A percentile compares a stretch with the other conserved stretches of the same genome.
phyloP scores from a whole-genome alignment of 257 asterid species.

The Rehmannia glutinosa region DNA sequence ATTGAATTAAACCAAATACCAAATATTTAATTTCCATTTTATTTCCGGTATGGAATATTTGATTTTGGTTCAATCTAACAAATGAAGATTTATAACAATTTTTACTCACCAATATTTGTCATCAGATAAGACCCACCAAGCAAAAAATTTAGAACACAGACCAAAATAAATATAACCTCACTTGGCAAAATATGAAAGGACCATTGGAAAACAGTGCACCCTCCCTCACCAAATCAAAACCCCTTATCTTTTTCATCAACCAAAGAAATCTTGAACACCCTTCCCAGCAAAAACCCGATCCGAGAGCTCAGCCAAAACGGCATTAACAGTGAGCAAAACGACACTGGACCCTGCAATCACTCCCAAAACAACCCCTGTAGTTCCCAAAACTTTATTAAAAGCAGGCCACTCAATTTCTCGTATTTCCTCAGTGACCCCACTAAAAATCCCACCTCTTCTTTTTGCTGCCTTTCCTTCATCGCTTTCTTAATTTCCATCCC shows the following conservation, averaged over 20 bases:
- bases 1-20: too few relatives aligned
- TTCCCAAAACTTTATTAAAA: constrained; percentile 73
- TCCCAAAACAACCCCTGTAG: constrained; percentile 81
- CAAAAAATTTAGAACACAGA: too few relatives aligned
- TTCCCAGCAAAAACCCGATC: constrained; percentile 73
- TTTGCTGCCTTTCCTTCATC: constrained; percentile 53
- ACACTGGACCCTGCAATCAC: constrained; percentile 93
- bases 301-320: constrained; percentile 91
- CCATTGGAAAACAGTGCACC: constrained; percentile 4
- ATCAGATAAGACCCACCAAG: too few relatives aligned
- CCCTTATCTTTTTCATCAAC: constrained; percentile 28
- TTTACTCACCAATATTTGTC: too few relatives aligned
- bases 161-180: not conserved
- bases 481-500: constrained; percentile 72
- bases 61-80: too few relatives aligned
- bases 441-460: constrained; percentile 34
- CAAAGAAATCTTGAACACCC: constrained; percentile 90
- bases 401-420: constrained; percentile 95
- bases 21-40: too few relatives aligned
- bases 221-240: constrained; percentile 11
- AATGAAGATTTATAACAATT: too few relatives aligned
- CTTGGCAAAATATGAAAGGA: not conserved
- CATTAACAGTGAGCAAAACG: constrained; percentile 92
- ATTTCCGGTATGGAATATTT: too few relatives aligned
- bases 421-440: constrained; percentile 79